Evolutionary conservation across 148 eudicot genomes (phyloP).

Genomic region (Spergularia marina): DNA sequence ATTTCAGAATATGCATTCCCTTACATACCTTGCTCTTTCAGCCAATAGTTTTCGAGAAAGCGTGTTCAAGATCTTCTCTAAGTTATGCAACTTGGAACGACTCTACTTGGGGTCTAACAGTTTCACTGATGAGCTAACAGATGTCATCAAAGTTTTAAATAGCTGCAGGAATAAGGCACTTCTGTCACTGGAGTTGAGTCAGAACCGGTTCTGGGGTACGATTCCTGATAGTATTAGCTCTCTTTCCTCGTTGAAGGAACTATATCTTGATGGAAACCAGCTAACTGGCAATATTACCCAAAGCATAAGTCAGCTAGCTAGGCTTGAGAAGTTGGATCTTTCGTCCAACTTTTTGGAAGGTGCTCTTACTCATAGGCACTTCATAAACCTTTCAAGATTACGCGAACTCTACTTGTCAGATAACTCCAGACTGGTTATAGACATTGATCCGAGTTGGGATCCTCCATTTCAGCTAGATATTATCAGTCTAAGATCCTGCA

Average conservation of each 20-base stretch:
- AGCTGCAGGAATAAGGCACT: neutral
- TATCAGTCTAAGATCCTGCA: slow-evolving; percentile 9
- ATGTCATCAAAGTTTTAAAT: slow-evolving; percentile 1
- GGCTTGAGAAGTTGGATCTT: slow-evolving; percentile 20
- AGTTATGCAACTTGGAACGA: slow-evolving; percentile 8
- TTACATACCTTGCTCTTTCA: neutral
- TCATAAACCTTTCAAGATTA: slow-evolving; percentile 27
- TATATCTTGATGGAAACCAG: slow-evolving; percentile 15
- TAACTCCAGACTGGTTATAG: slow-evolving; percentile 22
- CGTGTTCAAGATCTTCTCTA: neutral
- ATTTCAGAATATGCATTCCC: neutral
- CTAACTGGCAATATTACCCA: slow-evolving; percentile 20
- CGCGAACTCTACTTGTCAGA: slow-evolving; percentile 14
- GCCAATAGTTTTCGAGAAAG: slow-evolving; percentile 7
- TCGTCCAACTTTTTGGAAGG: slow-evolving; percentile 26
- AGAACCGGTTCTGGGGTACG: slow-evolving; percentile 16
- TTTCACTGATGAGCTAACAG: slow-evolving; percentile 1
- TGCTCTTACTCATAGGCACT: slow-evolving; percentile 22
- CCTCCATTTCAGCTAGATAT: slow-evolving; percentile 13
- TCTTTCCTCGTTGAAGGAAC: slow-evolving; percentile 12
- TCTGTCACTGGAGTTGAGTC: slow-evolving; percentile 15
- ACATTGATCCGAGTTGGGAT: slow-evolving; percentile 13
- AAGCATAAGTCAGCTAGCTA: slow-evolving; percentile 23
- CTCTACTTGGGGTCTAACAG: neutral
- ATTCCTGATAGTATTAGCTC: slow-evolving; percentile 17